These are phyloP conservation scores for Mucor mucedo DNA, from an alignment of 371 early-diverging fungal species.

Conservation along the genomic window DNA sequence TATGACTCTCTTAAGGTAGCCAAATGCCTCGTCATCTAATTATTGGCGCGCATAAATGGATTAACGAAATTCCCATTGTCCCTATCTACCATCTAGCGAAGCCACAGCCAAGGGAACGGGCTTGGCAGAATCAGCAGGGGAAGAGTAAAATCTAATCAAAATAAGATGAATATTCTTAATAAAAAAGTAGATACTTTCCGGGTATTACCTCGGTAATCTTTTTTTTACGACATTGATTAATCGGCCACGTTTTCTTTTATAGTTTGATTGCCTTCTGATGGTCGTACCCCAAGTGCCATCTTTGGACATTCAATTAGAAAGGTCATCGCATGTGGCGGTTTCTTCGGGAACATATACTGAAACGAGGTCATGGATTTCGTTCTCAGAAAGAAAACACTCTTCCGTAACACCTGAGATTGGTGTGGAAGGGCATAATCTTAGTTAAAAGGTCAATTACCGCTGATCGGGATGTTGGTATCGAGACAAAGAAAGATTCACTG, in stretches of 20 bases:
- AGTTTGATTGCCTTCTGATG: slow-evolving; percentile 25
- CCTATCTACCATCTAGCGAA: too few species aligned
- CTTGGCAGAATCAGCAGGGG: too few species aligned
- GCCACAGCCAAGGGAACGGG: too few species aligned
- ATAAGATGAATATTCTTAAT: slow-evolving; percentile 15
- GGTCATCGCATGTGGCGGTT: slow-evolving; percentile 28
- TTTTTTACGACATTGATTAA: slow-evolving; percentile 32
- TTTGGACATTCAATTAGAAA: slow-evolving; percentile 32
- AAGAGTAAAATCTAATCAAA: slow-evolving; percentile 35
- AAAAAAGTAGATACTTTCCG: slow-evolving; percentile 6
- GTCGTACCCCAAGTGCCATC: slow-evolving; percentile 31
- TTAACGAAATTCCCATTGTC: too few species aligned
- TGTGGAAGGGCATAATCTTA: slow-evolving; percentile 27
- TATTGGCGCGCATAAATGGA: too few species aligned
- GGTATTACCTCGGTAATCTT: slow-evolving; percentile 32
- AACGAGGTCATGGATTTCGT: slow-evolving; percentile 28
- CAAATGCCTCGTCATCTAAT: too few species aligned
- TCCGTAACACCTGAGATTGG: slow-evolving; percentile 29
- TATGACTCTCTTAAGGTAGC: too few species aligned
- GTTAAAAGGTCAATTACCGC: slow-evolving; percentile 28
- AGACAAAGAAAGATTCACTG: slow-evolving; percentile 26
- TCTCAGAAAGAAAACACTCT: slow-evolving; percentile 33
- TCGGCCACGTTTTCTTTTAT: slow-evolving; percentile 4
- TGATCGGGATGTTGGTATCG: slow-evolving; percentile 29
- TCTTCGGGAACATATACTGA: slow-evolving; percentile 17